These are phyloP conservation scores for Dioscorea alata DNA, from an alignment of 106 monocot species.

Conservation along the genomic window DNA sequence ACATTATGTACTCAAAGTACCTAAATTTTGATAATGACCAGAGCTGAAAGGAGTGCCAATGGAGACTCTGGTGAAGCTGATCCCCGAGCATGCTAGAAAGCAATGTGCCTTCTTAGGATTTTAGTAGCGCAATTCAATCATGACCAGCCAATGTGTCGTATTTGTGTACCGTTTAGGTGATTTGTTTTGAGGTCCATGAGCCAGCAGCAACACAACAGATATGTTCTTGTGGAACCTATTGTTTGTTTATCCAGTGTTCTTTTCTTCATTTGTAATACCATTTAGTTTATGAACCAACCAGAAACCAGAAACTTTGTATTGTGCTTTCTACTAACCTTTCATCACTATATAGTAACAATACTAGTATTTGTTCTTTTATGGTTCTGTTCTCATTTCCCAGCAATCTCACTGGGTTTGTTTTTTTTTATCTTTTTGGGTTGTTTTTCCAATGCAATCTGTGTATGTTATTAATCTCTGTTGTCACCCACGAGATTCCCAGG, in stretches of 20 bases:
- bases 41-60: constrained; percentile 14
- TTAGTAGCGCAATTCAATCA: neutral
- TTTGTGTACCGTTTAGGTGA: neutral
- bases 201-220: neutral
- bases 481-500: no score
- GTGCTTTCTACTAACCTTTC: no score
- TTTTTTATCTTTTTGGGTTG: no score
- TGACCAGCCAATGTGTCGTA: neutral
- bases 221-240: neutral
- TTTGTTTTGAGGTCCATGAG: constrained; percentile 1
- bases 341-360: no score
- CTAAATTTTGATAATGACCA: neutral
- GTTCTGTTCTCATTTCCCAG: no score
- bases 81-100: constrained; percentile 15
- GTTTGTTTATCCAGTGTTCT: neutral
- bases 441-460: no score
- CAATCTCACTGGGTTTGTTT: no score
- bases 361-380: no score
- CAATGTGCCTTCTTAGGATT: constrained; percentile 17
- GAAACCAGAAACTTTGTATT: no score
- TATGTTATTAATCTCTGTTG: neutral
- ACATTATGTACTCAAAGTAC: no score
- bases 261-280: neutral
- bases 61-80: constrained; percentile 15
- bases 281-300: no score